Evolutionary conservation across 805 yeast genomes (phyloP).

Genomic region (Metschnikowia peoriensis): DNA sequence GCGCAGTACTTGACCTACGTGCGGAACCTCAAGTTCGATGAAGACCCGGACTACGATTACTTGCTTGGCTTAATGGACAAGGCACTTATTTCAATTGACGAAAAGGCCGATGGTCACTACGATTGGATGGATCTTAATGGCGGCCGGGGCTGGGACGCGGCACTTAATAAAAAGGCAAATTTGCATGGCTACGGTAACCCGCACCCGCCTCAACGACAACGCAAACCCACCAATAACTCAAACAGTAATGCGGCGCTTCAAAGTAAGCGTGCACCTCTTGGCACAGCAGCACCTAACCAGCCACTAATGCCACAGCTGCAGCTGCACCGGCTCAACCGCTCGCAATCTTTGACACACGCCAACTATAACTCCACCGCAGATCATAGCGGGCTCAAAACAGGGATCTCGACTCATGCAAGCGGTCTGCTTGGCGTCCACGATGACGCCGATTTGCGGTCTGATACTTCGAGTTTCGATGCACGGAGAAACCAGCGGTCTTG

Average conservation of each 20-base stretch:
- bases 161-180: conserved; percentile 87
- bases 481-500: conserved; percentile 17
- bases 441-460: conserved; percentile 40
- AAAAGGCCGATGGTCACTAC: conserved; percentile 79
- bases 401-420: conserved; percentile 21
- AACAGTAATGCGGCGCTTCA: conserved; percentile 9
- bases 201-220: conserved; percentile 53
- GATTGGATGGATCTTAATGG: conserved; percentile 98
- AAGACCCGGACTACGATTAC: conserved; percentile 90
- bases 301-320: conserved; percentile 14
- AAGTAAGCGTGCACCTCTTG: conserved; percentile 11
- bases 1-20: conserved; percentile 89
- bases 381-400: conserved; percentile 1
- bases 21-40: conserved; percentile 87
- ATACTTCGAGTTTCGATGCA: conserved; percentile 31
- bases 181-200: conserved; percentile 97
- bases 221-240: conserved; percentile 20
- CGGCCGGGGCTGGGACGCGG: conserved; percentile 94
- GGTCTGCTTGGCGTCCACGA: conserved; percentile 35
- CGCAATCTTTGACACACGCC: conserved; percentile 17
- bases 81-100: conserved; percentile 70
- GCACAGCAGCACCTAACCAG: conserved; percentile 10
- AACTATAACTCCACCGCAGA: conserved; percentile 18
- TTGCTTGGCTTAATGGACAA: conserved; percentile 74
- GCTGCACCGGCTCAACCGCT: conserved; percentile 16